Percentiles rank a stretch among this genome's conserved stretches.
These are phyloP conservation scores for Vigna unguiculata DNA, from an alignment of 306 rosid genomes.

Conservation along the genomic window DNA sequence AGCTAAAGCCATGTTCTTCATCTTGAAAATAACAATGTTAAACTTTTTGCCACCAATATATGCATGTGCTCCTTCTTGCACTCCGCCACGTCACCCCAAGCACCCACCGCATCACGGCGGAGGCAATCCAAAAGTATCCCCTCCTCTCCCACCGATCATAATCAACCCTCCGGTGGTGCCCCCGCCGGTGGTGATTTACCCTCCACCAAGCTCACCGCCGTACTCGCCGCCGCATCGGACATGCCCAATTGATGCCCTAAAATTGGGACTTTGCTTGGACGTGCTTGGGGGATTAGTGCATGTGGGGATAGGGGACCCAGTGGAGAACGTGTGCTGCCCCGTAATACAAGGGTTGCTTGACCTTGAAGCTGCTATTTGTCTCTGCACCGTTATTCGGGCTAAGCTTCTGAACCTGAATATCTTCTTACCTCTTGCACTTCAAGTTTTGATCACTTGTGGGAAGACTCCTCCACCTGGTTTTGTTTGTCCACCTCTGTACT, in stretches of 20 bases:
- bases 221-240: constrained; percentile 36
- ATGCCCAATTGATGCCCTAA: constrained; percentile 81
- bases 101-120: constrained; percentile 65
- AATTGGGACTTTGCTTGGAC: constrained; percentile 83
- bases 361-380: constrained; percentile 91
- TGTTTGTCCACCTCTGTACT: constrained; percentile 78
- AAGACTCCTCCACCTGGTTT: constrained; percentile 89
- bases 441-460: constrained; percentile 76
- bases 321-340: constrained; percentile 78
- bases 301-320: constrained; percentile 76
- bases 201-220: constrained; percentile 54
- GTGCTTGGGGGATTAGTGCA: constrained; percentile 86
- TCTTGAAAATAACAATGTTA: constrained; percentile 55
- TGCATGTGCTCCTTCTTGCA: constrained; percentile 75
- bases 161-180: constrained; percentile 55
- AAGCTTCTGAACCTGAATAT: constrained; percentile 81
- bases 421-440: constrained; percentile 84
- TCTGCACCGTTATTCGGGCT: constrained; percentile 76
- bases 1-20: constrained; percentile 56
- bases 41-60: constrained; percentile 54
- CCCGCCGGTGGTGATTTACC: constrained; percentile 60
- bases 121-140: constrained; percentile 45
- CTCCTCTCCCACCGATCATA: constrained; percentile 65
- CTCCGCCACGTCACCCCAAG: constrained; percentile 60
- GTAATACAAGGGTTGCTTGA: constrained; percentile 82